A percentile compares a stretch with the other conserved stretches of the same genome.
Conservation (phyloP, 2,329 filamentous ascomycete species). For the Berkeleyomyces rouxiae region DNA sequence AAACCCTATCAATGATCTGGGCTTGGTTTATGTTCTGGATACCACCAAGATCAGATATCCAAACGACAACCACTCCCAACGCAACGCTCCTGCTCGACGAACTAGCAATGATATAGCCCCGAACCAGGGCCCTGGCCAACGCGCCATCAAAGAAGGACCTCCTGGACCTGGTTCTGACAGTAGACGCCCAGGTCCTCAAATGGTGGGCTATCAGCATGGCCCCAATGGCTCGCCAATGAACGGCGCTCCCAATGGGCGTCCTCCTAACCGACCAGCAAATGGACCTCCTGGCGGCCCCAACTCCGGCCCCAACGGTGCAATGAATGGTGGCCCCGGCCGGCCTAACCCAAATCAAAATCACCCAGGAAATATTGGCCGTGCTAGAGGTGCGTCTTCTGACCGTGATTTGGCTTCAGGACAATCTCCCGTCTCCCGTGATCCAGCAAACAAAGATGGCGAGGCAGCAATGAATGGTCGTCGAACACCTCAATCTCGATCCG, state of each 20-base stretch:
- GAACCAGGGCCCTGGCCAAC: slow-evolving; percentile 20
- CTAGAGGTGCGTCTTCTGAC: slow-evolving; percentile 35
- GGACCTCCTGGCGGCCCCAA: background rate
- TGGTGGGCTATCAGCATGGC: slow-evolving; percentile 23
- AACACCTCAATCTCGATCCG: slow-evolving; percentile 12
- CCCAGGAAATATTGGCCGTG: slow-evolving; percentile 25
- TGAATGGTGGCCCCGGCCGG: slow-evolving; percentile 27
- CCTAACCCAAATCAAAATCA: slow-evolving; percentile 33
- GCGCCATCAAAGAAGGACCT: slow-evolving; percentile 34
- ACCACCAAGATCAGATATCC: slow-evolving; percentile 95
- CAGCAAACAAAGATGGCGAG: background rate
- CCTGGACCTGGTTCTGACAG: slow-evolving; percentile 29
- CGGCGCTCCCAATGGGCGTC: slow-evolving; percentile 12
- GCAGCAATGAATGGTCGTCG: slow-evolving; percentile 4
- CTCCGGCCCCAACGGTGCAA: slow-evolving; percentile 4
- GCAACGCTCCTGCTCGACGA: slow-evolving; percentile 26
- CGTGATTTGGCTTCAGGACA: slow-evolving; percentile 17
- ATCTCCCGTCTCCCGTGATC: background rate
- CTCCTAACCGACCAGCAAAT: slow-evolving; percentile 32
- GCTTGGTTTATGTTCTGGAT: slow-evolving; percentile 79
- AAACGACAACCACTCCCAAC: slow-evolving; percentile 41
- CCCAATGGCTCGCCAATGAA: slow-evolving; percentile 17
- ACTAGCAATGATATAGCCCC: slow-evolving; percentile 24
- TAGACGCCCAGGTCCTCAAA: slow-evolving; percentile 21
- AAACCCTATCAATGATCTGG: slow-evolving; percentile 66